phyloP scores from a whole-genome alignment of 169 alveolate species.

The Plasmodium sp. region DNA sequence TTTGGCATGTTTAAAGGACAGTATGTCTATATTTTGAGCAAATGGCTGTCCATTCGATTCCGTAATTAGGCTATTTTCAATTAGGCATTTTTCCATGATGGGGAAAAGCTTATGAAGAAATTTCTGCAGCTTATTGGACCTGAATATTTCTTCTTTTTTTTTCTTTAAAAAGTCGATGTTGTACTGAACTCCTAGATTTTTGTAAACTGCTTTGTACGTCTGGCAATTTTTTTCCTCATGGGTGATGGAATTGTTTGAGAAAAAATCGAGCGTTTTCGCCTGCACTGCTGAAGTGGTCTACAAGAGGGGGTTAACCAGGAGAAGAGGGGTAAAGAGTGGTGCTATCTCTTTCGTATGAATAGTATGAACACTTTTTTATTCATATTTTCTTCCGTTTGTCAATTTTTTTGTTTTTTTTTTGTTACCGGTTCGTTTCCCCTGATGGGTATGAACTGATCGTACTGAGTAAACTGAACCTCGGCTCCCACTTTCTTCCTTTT shows the following conservation, averaged over 20 bases:
- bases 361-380: background rate
- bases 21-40: conserved; percentile 8
- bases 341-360: background rate
- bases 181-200: conserved; percentile 51
- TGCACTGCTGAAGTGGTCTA: conserved; percentile 13
- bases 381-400: background rate
- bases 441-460: conserved; percentile 6
- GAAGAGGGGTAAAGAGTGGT: background rate
- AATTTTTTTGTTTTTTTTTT: background rate
- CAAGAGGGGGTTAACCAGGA: background rate
- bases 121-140: conserved; percentile 36
- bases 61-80: conserved; percentile 37
- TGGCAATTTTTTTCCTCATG: conserved; percentile 39
- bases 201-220: conserved; percentile 44
- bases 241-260: conserved; percentile 45
- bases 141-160: conserved; percentile 63
- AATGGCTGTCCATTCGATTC: conserved; percentile 16
- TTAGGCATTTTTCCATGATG: conserved; percentile 35
- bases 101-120: conserved; percentile 61
- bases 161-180: conserved; percentile 63
- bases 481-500: background rate
- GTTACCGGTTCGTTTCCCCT: conserved; percentile 4
- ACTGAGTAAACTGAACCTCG: conserved; percentile 8
- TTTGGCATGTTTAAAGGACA: conserved; percentile 40
- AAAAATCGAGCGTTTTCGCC: conserved; percentile 56